Evolutionary conservation across 306 rosid species (phyloP), one percentile per base, ranked within the genome.

Genomic region (Oemleria cerasiformis): DNA sequence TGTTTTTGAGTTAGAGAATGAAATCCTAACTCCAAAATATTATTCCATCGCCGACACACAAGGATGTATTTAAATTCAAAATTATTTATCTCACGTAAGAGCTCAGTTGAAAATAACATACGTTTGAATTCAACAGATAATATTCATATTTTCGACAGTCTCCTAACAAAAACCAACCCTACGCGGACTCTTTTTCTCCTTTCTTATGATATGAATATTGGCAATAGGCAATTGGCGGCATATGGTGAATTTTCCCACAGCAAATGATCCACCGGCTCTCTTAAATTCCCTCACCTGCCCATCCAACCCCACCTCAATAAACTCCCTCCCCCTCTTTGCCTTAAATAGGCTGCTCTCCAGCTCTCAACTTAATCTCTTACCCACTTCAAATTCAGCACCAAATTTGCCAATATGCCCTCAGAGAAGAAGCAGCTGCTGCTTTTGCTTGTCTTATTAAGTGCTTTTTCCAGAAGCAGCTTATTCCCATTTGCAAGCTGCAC

Each of bases 271-370:
- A 61, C 66, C 15, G 2, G 25, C 74, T 80, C 65, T 70, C 87
- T 81, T 87, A 76, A 89, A 87, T 82, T 83, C 85, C 74, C 88
- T 73, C 67, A 92, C 86, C 97, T 80, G 74, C 85, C 88, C 57
- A 65, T 0, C 81, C 30, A 70, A 75, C 87, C 68, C 56, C 55
- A 44, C 43, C 43, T 76, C 48, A 25, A 15, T 30, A 61, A 11
- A 42, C 38, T 30, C 20, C 16, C 20, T 4, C 51, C 17, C 63
- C 51, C 20, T 19, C 25, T 8, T 36, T 47, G 60, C 83, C 68
- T 76, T 78, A 79, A 82, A 85, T 58, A 86, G 30, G 9, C 55
- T 45, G 42, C 56, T 21, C 39, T 49, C 9, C 68, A 10, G 11
- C 71, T 14, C 48, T 54, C 15, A 38, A 43, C 49, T 71, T 71